These are phyloP conservation scores for Gossypium schwendimanii DNA, from an alignment of 441 rosid genomes.

Conservation along the genomic window DNA sequence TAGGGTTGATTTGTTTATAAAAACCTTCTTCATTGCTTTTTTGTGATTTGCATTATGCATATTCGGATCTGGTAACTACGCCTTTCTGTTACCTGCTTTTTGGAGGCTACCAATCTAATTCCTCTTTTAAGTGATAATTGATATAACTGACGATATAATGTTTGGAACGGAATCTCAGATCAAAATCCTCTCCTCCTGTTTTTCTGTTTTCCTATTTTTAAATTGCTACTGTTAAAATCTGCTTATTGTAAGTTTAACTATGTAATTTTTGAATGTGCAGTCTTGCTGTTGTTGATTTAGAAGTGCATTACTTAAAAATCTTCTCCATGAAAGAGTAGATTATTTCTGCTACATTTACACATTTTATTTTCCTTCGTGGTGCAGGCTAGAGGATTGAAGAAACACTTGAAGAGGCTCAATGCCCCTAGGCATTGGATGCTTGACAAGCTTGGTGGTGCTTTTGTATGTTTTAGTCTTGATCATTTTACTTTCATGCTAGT, in stretches of 20 bases:
- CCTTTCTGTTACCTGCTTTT: neutral
- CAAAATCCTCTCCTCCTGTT: neutral
- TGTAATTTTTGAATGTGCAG: neutral
- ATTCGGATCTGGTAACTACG: neutral
- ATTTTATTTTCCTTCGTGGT: neutral
- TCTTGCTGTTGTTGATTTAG: neutral
- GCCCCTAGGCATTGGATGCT: slow-evolving; percentile 66
- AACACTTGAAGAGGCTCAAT: slow-evolving; percentile 60
- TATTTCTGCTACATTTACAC: neutral
- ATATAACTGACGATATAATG: neutral
- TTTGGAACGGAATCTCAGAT: neutral
- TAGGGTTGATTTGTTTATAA: neutral
- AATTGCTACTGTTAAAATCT: neutral
- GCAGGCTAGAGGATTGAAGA: slow-evolving; percentile 53
- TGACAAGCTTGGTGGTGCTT: slow-evolving; percentile 65
- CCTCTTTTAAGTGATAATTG: neutral
- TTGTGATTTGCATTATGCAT: neutral
- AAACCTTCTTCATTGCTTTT: neutral
- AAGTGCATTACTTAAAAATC: neutral
- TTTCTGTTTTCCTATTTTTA: neutral
- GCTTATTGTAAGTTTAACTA: neutral
- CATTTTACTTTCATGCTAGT: neutral
- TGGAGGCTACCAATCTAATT: neutral
- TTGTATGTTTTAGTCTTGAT: slow-evolving; percentile 26
- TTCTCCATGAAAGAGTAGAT: neutral